Evolutionary conservation across 179 eudicot species (phyloP).

Genomic region (Spinacia oleracea): DNA sequence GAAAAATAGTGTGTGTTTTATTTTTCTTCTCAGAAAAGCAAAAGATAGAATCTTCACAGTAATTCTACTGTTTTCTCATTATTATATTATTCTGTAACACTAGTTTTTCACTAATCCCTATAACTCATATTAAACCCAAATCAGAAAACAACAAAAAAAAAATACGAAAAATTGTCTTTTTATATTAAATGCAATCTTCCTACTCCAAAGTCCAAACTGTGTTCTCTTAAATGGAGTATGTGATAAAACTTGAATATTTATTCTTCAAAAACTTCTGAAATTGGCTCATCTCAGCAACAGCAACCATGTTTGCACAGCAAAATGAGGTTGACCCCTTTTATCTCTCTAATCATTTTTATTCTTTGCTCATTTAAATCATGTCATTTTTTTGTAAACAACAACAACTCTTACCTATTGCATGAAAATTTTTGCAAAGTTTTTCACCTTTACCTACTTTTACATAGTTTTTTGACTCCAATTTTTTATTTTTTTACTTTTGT

Average conservation of each 20-base stretch:
- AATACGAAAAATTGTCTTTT: neutral
- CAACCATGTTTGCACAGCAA: constrained; percentile 31
- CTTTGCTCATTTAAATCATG: constrained; percentile 17
- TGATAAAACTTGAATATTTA: neutral
- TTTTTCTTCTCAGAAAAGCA: constrained; percentile 13
- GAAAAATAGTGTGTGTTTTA: constrained; percentile 18
- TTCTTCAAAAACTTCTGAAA: neutral
- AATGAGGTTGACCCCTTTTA: constrained; percentile 24
- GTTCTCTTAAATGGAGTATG: constrained; percentile 13
- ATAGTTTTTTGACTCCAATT: neutral
- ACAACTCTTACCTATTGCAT: constrained; percentile 3
- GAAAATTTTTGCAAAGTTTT: neutral
- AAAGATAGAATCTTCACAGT: constrained; percentile 49
- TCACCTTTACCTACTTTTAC: neutral
- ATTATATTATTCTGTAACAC: constrained; percentile 4
- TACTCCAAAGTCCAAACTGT: constrained; percentile 21
- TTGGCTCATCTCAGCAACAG: constrained; percentile 33
- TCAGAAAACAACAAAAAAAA: constrained; percentile 19
- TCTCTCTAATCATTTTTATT: constrained; percentile 17
- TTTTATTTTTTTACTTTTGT: neutral
- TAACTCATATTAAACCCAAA: constrained; percentile 36
- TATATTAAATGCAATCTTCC: constrained; percentile 18
- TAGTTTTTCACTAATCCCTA: constrained; percentile 38
- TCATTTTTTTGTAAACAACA: neutral
- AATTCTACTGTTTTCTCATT: constrained; percentile 29